Conservation (phyloP, 768 basidiomycete species). For the Cystofilobasidium bisporidii region DNA sequence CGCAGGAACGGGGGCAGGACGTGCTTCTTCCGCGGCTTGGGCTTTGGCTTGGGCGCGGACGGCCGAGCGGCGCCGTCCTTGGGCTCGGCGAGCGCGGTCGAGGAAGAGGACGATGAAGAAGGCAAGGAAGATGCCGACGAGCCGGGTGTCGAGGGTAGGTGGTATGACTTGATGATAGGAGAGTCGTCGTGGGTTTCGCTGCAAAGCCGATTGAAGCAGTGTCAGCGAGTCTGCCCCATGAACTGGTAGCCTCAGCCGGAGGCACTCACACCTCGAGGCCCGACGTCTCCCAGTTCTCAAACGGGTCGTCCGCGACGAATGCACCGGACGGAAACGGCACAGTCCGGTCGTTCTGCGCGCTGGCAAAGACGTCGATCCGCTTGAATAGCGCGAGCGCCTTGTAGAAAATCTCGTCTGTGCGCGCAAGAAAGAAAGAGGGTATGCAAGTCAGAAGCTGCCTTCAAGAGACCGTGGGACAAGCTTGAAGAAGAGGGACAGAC, state of each 20-base stretch:
- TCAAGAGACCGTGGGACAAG: constrained; percentile 51
- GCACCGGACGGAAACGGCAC: constrained; percentile 75
- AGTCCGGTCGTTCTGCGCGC: constrained; percentile 48
- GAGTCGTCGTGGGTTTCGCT: constrained; percentile 45
- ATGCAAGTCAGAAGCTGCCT: too few relatives aligned
- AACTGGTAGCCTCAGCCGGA: neutral
- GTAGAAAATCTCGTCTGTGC: constrained; percentile 61
- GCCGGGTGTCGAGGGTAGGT: constrained; percentile 44
- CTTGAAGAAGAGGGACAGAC: neutral
- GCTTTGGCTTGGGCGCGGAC: constrained; percentile 1
- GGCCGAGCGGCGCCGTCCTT: constrained; percentile 41
- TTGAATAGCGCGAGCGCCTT: constrained; percentile 59
- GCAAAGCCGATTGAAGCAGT: too few relatives aligned
- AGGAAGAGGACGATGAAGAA: neutral
- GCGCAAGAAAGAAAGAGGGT: constrained; percentile 44
- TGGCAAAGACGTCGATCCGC: constrained; percentile 67
- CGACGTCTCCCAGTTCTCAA: constrained; percentile 49
- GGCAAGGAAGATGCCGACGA: constrained; percentile 27
- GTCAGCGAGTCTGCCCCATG: constrained; percentile 4
- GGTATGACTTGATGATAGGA: constrained; percentile 51
- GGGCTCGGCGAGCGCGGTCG: constrained; percentile 45
- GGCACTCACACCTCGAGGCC: constrained; percentile 55
- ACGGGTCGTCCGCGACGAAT: constrained; percentile 60
- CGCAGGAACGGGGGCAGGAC: constrained; percentile 55
- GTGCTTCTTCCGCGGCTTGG: neutral